Conservation (phyloP, 2,329 filamentous ascomycete species). For the Fusarium circinatum region DNA sequence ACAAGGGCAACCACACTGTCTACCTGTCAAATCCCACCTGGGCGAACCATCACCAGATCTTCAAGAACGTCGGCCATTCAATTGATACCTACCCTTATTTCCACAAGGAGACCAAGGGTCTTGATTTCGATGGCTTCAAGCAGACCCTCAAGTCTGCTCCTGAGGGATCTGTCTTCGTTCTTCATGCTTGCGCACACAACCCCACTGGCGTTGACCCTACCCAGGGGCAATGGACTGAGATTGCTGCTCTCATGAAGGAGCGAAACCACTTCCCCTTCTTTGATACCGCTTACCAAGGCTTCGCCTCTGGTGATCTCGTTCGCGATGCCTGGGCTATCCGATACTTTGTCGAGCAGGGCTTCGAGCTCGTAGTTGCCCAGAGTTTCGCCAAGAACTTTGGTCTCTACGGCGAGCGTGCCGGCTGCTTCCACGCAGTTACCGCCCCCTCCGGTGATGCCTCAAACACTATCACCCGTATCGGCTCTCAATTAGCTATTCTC, state of each 20-base stretch:
- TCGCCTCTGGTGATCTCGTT: conserved; percentile 88
- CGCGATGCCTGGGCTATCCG: conserved; percentile 92
- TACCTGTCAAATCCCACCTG: conserved; percentile 97
- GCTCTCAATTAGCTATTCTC: conserved; percentile 89
- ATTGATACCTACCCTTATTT: conserved; percentile 94
- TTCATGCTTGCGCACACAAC: conserved; percentile 98
- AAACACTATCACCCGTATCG: conserved; percentile 71
- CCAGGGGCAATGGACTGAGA: conserved; percentile 91
- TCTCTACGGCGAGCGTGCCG: conserved; percentile 94
- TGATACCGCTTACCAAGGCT: conserved; percentile 97
- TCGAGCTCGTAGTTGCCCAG: conserved; percentile 88
- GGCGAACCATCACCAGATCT: conserved; percentile 99
- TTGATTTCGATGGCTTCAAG: conserved; percentile 93
- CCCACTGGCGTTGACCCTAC: conserved; percentile 97
- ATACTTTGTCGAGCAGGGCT: conserved; percentile 92
- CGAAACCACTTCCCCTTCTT: conserved; percentile 97
- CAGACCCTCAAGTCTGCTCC: conserved; percentile 75
- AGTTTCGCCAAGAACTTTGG: conserved; percentile 99
- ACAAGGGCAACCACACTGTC: conserved; percentile 76
- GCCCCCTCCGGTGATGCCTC: conserved; percentile 74
- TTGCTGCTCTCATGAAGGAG: conserved; percentile 79
- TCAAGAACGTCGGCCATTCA: conserved; percentile 84
- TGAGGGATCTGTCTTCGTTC: conserved; percentile 83
- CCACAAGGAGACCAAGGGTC: conserved; percentile 84
- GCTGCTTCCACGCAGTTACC: conserved; percentile 94